Evolutionary conservation across 1,284 basidiomycete genomes (phyloP), one percentile per base, ranked within the genome.

Genomic region (Erythrobasidium hasegawianum): DNA sequence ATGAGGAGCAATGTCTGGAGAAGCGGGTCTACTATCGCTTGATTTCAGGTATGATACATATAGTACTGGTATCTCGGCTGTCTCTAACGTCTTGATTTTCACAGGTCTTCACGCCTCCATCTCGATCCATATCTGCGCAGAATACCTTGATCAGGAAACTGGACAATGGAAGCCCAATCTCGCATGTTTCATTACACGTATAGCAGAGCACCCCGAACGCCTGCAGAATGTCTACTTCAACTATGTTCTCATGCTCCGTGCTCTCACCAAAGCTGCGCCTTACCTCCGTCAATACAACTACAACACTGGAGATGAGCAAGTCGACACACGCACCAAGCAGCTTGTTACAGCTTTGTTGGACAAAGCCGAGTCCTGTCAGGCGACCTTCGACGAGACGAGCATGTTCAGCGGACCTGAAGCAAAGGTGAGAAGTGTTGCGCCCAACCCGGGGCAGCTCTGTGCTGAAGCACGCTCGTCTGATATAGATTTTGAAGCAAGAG

Each of bases 211-310:
- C 77, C 94, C 96, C 1, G 96, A 99, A 75, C 87, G 96, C 13
- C 82, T 99, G 33, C 89, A 97, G 73, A 94, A 97, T 77, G 90
- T 98, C 69, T 99, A 98, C 80, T 98, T 99, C 79, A 88, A 97
- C 78, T 88, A 90, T 1, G 93, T 97, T 26, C 82, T 98, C 14
- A 81, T 98, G 29, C 83, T 97, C 16, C 87, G 96, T 33, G 95
- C 96, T 0, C 86, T 97, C 26, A 84, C 90, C 1, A 86, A 94
- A 16, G 83, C 96, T 0, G 88, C 87, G 10, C 90, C 92, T 0
- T 94, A 94, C 75, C 82, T 97, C 26, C 83, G 85, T 4, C 84
- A 83, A 22, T 95, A 89, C 75, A 87, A 90, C 77, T 88, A 90
- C 75, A 89, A 87, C 71, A 87, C 89, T 7, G 83, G 72, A 1